Evolutionary conservation across 2,329 filamentous ascomycete genomes (phyloP), one percentile per base, ranked within the genome.

Genomic region (Rhinocladiella similis): DNA sequence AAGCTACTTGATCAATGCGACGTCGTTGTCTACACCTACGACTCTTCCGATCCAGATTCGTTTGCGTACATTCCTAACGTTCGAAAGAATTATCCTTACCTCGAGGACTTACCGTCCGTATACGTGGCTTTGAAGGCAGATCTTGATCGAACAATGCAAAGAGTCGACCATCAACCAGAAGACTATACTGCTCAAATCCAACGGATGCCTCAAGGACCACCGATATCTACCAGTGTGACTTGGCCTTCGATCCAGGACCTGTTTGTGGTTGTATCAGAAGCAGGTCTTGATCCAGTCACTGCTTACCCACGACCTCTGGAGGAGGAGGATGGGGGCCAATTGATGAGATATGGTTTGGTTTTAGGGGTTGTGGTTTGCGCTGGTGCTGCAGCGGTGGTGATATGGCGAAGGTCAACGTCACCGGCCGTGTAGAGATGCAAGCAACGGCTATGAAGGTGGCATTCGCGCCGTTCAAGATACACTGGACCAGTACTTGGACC

Each of bases 71-170:
- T 99, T 51, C 89, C 93, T 36, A 83, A 89, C 16, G 79, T 97
- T 47, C 86, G 92, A 42, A 82, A 84, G 53, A 89, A 87, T 66
- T 89, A 93, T 64, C 86, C 91, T 0, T 88, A 94, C 53, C 82
- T 99, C 2, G 89, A 96, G 69, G 86, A 90, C n/a, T 77, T 99
- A 25, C 94, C 94, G 0, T 88, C 90, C 7, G 87, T 99, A 6
- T 99, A 96, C 70, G 90, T 91, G 1, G 94, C 93, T 0, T 79
- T 97, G 57, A 99, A 99, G 73, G 94, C 94, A 2, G 94, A 99
- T 72, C 85, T 89, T 64, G 94, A 99, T 72, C 96, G 96, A 72
- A 95, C 93, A 3, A 97, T 91, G n/a, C 94, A 99, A 74, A 84
- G 94, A 57, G 89, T 89, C 58, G 91, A 96, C 71, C 77, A 88